Conservation (phyloP, 345 rosid genomes). For the Eucalyptus globulus region DNA sequence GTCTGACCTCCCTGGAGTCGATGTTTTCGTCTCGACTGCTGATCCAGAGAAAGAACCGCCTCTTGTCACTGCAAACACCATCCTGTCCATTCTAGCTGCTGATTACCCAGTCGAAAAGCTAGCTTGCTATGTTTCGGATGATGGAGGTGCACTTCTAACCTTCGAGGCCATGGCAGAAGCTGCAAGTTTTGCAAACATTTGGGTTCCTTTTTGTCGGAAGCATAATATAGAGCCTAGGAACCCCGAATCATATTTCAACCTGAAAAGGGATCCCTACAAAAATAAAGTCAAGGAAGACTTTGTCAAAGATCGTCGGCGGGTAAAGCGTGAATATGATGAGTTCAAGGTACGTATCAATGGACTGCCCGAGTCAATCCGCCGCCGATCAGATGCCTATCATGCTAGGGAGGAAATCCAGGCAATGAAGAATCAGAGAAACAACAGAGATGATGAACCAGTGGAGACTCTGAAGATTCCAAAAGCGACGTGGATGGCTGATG, state of each 20-base stretch:
- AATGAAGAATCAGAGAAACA: conserved; percentile 85
- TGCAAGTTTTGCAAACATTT: conserved; percentile 87
- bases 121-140: conserved; percentile 96
- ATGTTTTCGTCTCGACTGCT: conserved; percentile 91
- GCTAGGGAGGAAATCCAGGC: conserved; percentile 97
- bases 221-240: conserved; percentile 90
- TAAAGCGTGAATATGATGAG: conserved; percentile 97
- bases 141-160: conserved; percentile 95
- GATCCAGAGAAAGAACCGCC: conserved; percentile 99
- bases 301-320: conserved; percentile 87
- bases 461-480: conserved; percentile 78
- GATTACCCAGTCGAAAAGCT: conserved; percentile 95
- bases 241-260: conserved; percentile 86
- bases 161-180: conserved; percentile 99
- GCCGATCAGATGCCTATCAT: conserved; percentile 92
- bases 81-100: conserved; percentile 90
- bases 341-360: conserved; percentile 91
- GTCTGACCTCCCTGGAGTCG: conserved; percentile 95
- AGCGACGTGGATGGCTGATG: conserved; percentile 99
- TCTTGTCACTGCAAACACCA: conserved; percentile 93
- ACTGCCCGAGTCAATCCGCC: conserved; percentile 88
- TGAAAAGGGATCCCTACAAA: conserved; percentile 96
- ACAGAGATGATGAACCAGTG: conserved; percentile 52
- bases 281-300: conserved; percentile 81
- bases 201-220: conserved; percentile 98